These are phyloP conservation scores for Kwoniella heveanensis DNA, from an alignment of 768 basidiomycete genomes.

Conservation along the genomic window DNA sequence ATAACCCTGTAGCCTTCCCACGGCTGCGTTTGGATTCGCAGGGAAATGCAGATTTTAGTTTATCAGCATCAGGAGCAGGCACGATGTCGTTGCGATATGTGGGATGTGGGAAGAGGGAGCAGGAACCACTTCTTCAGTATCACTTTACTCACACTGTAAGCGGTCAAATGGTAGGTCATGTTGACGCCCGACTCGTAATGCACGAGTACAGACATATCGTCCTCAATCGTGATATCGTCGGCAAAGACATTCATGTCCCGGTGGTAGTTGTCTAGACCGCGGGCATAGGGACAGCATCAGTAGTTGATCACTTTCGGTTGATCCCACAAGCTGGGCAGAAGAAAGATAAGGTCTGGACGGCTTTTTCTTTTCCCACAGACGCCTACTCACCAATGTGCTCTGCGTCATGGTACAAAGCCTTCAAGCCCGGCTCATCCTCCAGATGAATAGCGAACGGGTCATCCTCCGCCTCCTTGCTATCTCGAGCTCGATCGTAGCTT, in stretches of 20 bases:
- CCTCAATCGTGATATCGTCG: constrained; percentile 60
- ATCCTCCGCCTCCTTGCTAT: constrained; percentile 58
- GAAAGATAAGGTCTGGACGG: too few relatives aligned
- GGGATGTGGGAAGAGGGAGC: neutral
- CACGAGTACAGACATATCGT: constrained; percentile 62
- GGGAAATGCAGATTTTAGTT: too few relatives aligned
- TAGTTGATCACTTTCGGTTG: too few relatives aligned
- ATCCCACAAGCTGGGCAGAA: too few relatives aligned
- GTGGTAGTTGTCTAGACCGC: constrained; percentile 60
- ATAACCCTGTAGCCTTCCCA: constrained; percentile 61
- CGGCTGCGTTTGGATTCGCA: constrained; percentile 29
- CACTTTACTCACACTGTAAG: constrained; percentile 54
- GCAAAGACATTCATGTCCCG: constrained; percentile 61
- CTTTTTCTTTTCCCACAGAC: too few relatives aligned
- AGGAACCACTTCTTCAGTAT: too few relatives aligned
- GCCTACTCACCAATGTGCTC: constrained; percentile 56
- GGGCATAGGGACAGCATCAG: too few relatives aligned
- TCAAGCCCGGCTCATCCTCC: constrained; percentile 59
- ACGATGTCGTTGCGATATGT: too few relatives aligned
- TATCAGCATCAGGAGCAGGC: too few relatives aligned
- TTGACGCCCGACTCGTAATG: constrained; percentile 60
- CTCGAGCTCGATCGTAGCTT: constrained; percentile 60
- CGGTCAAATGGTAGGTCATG: constrained; percentile 63
- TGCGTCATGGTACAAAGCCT: constrained; percentile 60
- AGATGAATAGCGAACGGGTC: constrained; percentile 63